Conservation (phyloP, 78 protist genomes). For the Dictyostelium citrinum region DNA sequence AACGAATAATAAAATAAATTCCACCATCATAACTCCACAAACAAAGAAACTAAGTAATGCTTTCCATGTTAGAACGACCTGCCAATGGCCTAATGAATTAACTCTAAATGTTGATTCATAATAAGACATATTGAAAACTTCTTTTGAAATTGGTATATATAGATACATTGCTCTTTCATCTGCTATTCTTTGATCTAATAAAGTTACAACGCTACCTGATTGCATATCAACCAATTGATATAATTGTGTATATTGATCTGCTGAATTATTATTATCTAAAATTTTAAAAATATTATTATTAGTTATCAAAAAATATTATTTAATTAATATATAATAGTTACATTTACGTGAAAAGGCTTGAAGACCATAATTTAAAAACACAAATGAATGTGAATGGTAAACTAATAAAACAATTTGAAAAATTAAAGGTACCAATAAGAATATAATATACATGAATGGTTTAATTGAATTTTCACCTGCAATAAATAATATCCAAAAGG, state of each 20-base stretch:
- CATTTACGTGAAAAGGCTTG: slow-evolving; percentile 67
- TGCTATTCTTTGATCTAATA: slow-evolving; percentile 39
- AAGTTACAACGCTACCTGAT: slow-evolving; percentile 34
- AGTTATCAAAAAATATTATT: too few relatives aligned
- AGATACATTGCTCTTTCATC: slow-evolving; percentile 70
- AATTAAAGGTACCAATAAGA: slow-evolving; percentile 14
- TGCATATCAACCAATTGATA: slow-evolving; percentile 69
- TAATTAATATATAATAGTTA: too few relatives aligned
- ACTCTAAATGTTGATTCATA: slow-evolving; percentile 67
- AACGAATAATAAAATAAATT: slow-evolving; percentile 37
- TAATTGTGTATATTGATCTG: not conserved
- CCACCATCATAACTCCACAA: slow-evolving; percentile 25
- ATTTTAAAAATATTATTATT: too few relatives aligned
- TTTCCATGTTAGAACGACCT: slow-evolving; percentile 56
- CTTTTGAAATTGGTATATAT: slow-evolving; percentile 50
- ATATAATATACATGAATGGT: slow-evolving; percentile 54
- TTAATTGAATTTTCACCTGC: slow-evolving; percentile 38
- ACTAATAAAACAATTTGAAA: slow-evolving; percentile 52
- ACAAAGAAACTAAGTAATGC: slow-evolving; percentile 47
- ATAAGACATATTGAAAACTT: slow-evolving; percentile 69
- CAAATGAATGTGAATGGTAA: slow-evolving; percentile 52
- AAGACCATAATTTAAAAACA: slow-evolving; percentile 56
- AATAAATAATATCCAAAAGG: slow-evolving; percentile 69
- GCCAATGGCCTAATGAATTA: slow-evolving; percentile 62
- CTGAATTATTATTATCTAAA: not conserved